Evolutionary conservation across 2,329 filamentous ascomycete species (phyloP).

Genomic region (Fusarium longipes): DNA sequence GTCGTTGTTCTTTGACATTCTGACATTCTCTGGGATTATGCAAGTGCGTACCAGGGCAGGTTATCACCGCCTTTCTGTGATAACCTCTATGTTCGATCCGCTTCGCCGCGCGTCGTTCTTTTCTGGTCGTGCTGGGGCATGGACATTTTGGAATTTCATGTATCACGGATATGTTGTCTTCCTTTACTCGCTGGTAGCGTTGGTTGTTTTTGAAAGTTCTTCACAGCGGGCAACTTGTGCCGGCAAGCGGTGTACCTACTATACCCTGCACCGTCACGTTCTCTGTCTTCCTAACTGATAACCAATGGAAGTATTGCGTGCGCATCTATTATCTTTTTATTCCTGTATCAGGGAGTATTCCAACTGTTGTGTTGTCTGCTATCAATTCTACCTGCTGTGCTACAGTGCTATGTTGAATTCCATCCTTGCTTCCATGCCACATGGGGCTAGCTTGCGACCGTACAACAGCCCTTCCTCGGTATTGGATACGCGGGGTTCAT

Average conservation of each 20-base stretch:
- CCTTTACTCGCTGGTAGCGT: background rate
- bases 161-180: background rate
- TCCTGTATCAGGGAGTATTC: background rate
- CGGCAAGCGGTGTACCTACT: background rate
- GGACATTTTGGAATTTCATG: background rate
- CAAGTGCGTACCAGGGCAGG: slow-evolving; percentile 6
- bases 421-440: background rate
- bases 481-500: background rate
- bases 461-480: background rate
- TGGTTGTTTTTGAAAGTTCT: background rate
- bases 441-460: background rate
- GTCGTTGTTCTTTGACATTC: slow-evolving; percentile 16
- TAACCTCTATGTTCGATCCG: slow-evolving; percentile 3
- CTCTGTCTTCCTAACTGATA: background rate
- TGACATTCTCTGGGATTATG: slow-evolving; percentile 17
- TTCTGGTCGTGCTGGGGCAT: background rate
- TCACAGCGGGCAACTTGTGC: background rate
- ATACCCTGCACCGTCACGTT: background rate
- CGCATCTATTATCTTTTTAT: background rate
- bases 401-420: background rate
- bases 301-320: background rate
- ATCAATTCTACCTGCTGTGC: background rate
- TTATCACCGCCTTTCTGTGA: slow-evolving; percentile 24
- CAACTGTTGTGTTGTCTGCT: background rate
- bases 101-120: background rate